Percentiles rank a stretch among this genome's conserved stretches.
phyloP scores from a whole-genome alignment of 768 basidiomycete genomes.

The Erythrobasidium yunnanense region DNA sequence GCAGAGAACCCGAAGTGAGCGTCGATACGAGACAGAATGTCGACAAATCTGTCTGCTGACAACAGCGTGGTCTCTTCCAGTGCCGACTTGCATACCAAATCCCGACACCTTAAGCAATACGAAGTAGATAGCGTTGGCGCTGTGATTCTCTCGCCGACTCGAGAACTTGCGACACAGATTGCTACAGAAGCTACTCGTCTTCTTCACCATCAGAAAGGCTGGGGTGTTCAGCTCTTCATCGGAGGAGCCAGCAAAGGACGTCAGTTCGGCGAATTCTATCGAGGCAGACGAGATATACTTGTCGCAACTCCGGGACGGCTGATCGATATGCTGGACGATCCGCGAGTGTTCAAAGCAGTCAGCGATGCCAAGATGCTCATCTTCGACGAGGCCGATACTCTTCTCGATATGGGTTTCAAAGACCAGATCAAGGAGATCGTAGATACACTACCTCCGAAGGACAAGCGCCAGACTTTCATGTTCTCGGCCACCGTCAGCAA shows the following conservation, averaged over 20 bases:
- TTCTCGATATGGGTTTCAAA: slow-evolving; percentile 45
- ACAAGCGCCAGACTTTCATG: slow-evolving; percentile 48
- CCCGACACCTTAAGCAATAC: background rate
- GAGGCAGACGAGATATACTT: slow-evolving; percentile 49
- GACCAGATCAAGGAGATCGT: slow-evolving; percentile 61
- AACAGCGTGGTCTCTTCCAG: background rate
- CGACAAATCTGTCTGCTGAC: background rate
- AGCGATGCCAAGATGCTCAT: slow-evolving; percentile 58
- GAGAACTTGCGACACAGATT: slow-evolving; percentile 45
- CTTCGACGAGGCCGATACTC: slow-evolving; percentile 52
- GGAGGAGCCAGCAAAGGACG: slow-evolving; percentile 59
- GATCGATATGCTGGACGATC: slow-evolving; percentile 43
- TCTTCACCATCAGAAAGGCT: slow-evolving; percentile 50
- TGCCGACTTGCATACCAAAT: background rate
- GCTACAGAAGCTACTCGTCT: slow-evolving; percentile 51
- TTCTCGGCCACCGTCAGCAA: slow-evolving; percentile 47
- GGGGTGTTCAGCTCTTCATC: slow-evolving; percentile 59
- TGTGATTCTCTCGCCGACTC: slow-evolving; percentile 44
- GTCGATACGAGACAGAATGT: background rate
- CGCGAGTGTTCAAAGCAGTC: slow-evolving; percentile 45
- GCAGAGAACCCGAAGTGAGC: slow-evolving; percentile 19
- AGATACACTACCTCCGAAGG: slow-evolving; percentile 28
- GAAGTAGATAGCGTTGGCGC: slow-evolving; percentile 44
- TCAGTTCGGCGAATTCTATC: slow-evolving; percentile 61
- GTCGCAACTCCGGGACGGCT: slow-evolving; percentile 45